Base-by-base conservation (phyloP, 306 rosid genomes). In the Urtica urens region DNA sequence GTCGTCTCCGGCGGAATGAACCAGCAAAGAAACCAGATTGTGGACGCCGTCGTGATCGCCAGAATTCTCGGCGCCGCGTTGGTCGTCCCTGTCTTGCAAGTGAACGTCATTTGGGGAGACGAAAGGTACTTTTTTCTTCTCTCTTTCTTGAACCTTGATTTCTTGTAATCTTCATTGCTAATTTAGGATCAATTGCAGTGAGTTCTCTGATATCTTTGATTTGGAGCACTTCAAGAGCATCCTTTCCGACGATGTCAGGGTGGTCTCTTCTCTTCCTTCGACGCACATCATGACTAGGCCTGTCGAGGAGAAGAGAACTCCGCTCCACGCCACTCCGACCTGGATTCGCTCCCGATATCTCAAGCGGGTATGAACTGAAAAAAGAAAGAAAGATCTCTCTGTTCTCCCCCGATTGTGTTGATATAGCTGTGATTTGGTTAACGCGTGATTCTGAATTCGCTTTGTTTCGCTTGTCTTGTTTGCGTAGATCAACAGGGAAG, bases 21-120 rank as follows among this genome's bases (percentile, higher is more conserved):
- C 75, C 99, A 90, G 59, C 99, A 90, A 46, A 81, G 96, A 75
- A 90, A 85, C 68, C 99, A 90, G 66, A 90, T 90, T 65, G 99
- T 90, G 19, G 99, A 90, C 67, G 99, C 99, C 30, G 99, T 90
- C 43, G 85, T 90, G 9, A 85, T 90, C 67, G 96, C 99, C 31
- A 82, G 99, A 72, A 90, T 90, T 47, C 99, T 90, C 49, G 95
- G 95, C 0, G 99, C 96, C 71, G 72, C 95, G 53, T 54, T 90
- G 72, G 87, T 90, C 55, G 94, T 90, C 66, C 99, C 99, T 43
- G 73, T 85, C 20, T 76, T 90, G 72, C 99, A 90, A 77, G 96
- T 90, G 63, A 90, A 90, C 39, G 81, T 75, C 60, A 90, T 90
- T 48, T 90, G 99, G 99, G 99, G 87, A 33, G 99, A 90, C 73